These are phyloP conservation scores for Pseudogymnoascus pannorum DNA, from an alignment of 2,329 filamentous ascomycete genomes.

Conservation along the genomic window DNA sequence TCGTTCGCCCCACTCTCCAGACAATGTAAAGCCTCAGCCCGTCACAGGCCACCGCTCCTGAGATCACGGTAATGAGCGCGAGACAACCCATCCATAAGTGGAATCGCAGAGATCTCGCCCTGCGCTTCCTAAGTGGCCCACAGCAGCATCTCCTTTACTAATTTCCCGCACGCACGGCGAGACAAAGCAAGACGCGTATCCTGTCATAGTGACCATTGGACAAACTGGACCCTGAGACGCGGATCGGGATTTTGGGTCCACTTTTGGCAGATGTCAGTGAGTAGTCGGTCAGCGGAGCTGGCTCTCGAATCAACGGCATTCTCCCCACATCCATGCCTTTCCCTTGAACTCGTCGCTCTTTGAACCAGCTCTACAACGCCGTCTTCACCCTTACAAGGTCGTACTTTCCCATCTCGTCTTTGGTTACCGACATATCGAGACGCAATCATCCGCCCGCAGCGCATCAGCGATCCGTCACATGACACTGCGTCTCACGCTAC, in stretches of 20 bases:
- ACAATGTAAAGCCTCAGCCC: not conserved
- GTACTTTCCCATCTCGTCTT: not conserved
- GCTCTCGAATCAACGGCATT: not conserved
- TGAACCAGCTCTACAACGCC: not conserved
- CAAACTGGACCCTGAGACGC: not conserved
- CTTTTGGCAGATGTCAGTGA: slow-evolving; percentile 3
- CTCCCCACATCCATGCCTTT: not conserved
- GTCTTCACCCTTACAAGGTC: not conserved
- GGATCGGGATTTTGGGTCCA: slow-evolving; percentile 2
- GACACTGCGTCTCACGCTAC: not conserved
- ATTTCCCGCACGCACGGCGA: not conserved
- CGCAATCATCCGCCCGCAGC: not conserved
- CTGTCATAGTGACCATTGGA: not conserved
- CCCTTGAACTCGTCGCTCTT: not conserved
- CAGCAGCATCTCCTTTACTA: not conserved
- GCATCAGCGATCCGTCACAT: not conserved
- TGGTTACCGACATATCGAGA: not conserved
- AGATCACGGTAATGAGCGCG: not conserved
- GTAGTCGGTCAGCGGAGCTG: not conserved
- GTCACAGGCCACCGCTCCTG: not conserved
- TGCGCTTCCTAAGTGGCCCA: not conserved
- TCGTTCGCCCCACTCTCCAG: not conserved
- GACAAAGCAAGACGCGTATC: not conserved
- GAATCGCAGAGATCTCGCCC: not conserved
- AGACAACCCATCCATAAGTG: not conserved